phyloP scores from a whole-genome alignment of 116 monocot species.

The Posidonia oceanica region DNA sequence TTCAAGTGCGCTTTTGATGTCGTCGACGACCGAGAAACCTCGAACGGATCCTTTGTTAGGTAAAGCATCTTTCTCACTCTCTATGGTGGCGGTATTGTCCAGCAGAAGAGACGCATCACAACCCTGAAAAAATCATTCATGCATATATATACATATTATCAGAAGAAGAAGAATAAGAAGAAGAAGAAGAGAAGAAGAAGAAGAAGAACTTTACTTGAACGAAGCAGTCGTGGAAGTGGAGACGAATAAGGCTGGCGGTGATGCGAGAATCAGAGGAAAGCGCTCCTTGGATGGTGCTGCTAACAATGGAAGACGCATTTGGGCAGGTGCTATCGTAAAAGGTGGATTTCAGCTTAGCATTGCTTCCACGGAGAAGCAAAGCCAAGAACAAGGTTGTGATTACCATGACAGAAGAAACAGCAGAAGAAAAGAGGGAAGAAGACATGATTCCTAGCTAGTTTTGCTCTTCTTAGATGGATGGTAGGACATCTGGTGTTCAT shows the following conservation, averaged over 20 bases:
- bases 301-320: slow-evolving; percentile 22
- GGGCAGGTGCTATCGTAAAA: slow-evolving; percentile 34
- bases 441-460: no score
- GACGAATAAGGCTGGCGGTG: slow-evolving; percentile 30
- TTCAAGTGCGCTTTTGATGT: slow-evolving; percentile 51
- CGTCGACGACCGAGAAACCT: slow-evolving; percentile 57
- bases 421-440: neutral
- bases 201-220: slow-evolving; percentile 21
- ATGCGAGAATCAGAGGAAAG: slow-evolving; percentile 25
- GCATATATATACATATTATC: neutral
- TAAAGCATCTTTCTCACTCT: slow-evolving; percentile 53
- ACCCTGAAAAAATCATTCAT: slow-evolving; percentile 8
- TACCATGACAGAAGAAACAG: neutral
- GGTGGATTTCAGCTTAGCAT: slow-evolving; percentile 23
- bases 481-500: no score
- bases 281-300: slow-evolving; percentile 20
- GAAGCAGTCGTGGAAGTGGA: slow-evolving; percentile 63
- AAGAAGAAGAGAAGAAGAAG: no score
- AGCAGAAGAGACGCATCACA: slow-evolving; percentile 75
- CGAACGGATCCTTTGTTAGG: slow-evolving; percentile 45
- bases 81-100: slow-evolving; percentile 26
- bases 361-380: slow-evolving; percentile 13
- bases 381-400: slow-evolving; percentile 4
- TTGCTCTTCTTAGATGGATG: no score
- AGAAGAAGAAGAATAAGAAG: neutral